Evolutionary conservation across 1,139 yeast species (phyloP).

Genomic region (Candida mesenterica): DNA sequence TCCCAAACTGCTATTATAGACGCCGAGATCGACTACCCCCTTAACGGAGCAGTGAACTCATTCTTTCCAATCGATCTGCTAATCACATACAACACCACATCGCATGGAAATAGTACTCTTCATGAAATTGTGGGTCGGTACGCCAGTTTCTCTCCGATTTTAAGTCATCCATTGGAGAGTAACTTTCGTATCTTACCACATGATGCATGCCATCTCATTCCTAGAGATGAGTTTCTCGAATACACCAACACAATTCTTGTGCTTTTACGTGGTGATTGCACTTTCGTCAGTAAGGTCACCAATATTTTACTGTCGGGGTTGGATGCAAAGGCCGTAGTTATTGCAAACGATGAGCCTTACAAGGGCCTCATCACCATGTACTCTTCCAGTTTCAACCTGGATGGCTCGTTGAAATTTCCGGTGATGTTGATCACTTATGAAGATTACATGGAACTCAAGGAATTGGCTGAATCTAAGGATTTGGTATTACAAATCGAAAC

Average conservation of each 20-base stretch:
- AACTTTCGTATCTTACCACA: conserved; percentile 27
- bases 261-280: conserved; percentile 42
- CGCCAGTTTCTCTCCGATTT: conserved; percentile 43
- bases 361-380: conserved; percentile 45
- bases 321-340: conserved; percentile 33
- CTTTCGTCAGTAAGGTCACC: conserved; percentile 40
- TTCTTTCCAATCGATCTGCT: conserved; percentile 44
- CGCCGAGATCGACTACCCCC: conserved; percentile 35
- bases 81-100: conserved; percentile 28
- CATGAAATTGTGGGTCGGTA: conserved; percentile 36
- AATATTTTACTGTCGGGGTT: conserved; percentile 29
- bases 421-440: conserved; percentile 41
- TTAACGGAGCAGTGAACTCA: conserved; percentile 37
- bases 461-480: conserved; percentile 10
- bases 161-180: conserved; percentile 24
- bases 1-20: neutral
- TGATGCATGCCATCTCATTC: conserved; percentile 28
- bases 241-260: conserved; percentile 29
- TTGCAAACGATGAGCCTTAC: conserved; percentile 44
- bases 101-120: conserved; percentile 13
- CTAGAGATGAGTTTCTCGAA: conserved; percentile 13
- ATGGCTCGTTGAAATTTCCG: conserved; percentile 34
- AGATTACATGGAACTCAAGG: conserved; percentile 27
- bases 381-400: conserved; percentile 39
- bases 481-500: conserved; percentile 27